These are phyloP conservation scores for Cymbopogon flexuosus DNA, from an alignment of 202 grass and related monocot genomes.

Conservation along the genomic window DNA sequence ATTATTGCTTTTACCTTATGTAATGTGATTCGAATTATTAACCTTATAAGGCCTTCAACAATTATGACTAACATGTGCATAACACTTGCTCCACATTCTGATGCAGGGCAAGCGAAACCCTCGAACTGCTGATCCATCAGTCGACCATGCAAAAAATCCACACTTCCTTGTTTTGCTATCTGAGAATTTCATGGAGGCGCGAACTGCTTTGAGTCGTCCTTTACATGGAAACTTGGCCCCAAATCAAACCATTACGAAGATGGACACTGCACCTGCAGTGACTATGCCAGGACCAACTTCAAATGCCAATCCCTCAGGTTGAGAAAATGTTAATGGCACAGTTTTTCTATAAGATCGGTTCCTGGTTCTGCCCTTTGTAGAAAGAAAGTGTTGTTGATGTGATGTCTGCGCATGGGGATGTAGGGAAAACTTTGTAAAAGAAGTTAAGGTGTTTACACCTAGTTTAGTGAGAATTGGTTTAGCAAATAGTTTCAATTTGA, in stretches of 20 bases:
- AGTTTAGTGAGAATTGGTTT: slow-evolving; percentile 26
- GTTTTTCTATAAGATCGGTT: slow-evolving; percentile 17
- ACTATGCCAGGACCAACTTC: slow-evolving; percentile 43
- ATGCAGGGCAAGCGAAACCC: slow-evolving; percentile 84
- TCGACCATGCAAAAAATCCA: slow-evolving; percentile 71
- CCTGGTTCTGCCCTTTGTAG: slow-evolving; percentile 13
- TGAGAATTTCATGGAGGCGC: slow-evolving; percentile 84
- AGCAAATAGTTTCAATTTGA: slow-evolving; percentile 25
- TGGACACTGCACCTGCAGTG: slow-evolving; percentile 52
- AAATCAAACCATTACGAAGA: slow-evolving; percentile 61
- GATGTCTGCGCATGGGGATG: slow-evolving; percentile 22
- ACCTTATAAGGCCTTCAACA: slow-evolving; percentile 5
- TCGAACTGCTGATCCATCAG: slow-evolving; percentile 60
- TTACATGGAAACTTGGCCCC: slow-evolving; percentile 46
- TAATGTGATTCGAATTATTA: background rate
- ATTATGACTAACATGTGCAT: background rate
- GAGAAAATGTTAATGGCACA: slow-evolving; percentile 32
- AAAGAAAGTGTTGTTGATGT: slow-evolving; percentile 21
- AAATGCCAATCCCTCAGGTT: slow-evolving; percentile 67
- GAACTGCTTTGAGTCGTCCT: slow-evolving; percentile 65
- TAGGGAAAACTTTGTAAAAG: slow-evolving; percentile 8
- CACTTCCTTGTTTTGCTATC: slow-evolving; percentile 84
- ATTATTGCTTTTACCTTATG: background rate
- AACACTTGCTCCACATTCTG: slow-evolving; percentile 24
- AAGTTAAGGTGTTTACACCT: slow-evolving; percentile 1